phyloP scores from a whole-genome alignment of 352 stramenopile species.

The Phytophthora melonis region DNA sequence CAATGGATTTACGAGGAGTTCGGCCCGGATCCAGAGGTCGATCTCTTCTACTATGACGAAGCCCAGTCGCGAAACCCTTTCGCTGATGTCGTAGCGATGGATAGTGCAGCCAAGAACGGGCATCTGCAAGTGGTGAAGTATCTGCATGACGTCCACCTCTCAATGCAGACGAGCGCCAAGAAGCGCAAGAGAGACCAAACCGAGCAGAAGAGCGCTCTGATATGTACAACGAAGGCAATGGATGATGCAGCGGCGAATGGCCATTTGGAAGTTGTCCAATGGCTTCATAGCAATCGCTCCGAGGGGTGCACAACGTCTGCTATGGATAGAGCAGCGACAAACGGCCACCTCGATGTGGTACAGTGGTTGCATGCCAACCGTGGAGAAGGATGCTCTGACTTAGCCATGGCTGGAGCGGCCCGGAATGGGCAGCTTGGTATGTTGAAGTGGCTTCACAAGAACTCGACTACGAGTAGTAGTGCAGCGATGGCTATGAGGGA shows the following conservation, averaged over 20 bases:
- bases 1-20: neutral
- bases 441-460: neutral
- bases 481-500: neutral
- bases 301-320: neutral
- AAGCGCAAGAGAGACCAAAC: neutral
- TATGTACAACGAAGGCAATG: neutral
- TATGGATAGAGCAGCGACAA: neutral
- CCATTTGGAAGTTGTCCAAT: neutral
- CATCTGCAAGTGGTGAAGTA: neutral
- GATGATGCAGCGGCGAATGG: neutral
- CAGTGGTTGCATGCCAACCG: neutral
- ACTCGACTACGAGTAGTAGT: neutral
- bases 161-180: neutral
- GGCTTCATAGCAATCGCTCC: neutral
- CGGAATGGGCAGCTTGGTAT: neutral
- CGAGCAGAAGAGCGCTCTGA: neutral
- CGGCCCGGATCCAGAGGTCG: neutral
- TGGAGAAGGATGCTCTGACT: neutral
- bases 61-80: neutral
- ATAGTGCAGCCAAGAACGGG: neutral
- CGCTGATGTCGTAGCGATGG: neutral
- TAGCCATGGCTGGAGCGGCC: neutral
- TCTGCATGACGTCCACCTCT: neutral
- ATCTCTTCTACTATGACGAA: neutral
- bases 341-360: neutral